Evolutionary conservation across 345 rosid genomes (phyloP).

Genomic region (Pelargonium nanum): DNA sequence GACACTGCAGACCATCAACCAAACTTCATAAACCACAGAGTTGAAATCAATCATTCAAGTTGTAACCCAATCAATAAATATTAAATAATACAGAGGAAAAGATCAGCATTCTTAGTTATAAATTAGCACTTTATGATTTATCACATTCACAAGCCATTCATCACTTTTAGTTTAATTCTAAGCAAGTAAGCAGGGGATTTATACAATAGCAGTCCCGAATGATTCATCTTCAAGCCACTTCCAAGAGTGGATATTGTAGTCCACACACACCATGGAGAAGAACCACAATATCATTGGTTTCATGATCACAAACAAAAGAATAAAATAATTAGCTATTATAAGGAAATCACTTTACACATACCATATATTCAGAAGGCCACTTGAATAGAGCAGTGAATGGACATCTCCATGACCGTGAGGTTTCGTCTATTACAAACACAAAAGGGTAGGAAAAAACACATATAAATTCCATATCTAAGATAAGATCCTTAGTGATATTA

Average conservation of each 20-base stretch:
- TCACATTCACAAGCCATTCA: background rate
- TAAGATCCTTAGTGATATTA: background rate
- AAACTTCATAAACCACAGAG: background rate
- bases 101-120: background rate
- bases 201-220: background rate
- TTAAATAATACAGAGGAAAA: background rate
- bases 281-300: background rate
- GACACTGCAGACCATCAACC: background rate
- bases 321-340: background rate
- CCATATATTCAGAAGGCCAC: constrained; percentile 76
- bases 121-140: background rate
- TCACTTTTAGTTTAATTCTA: too few species aligned
- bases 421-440: constrained; percentile 53
- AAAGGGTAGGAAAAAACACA: constrained; percentile 9
- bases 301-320: background rate
- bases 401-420: constrained; percentile 99
- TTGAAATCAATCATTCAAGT: background rate
- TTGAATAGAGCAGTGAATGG: constrained; percentile 78
- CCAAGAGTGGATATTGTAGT: background rate
- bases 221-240: background rate
- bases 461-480: background rate
- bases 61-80: constrained; percentile 1
- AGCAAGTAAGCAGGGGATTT: too few species aligned
- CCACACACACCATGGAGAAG: background rate
- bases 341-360: constrained; percentile 17